Percentiles rank a stretch among this genome's conserved stretches.
These are phyloP conservation scores for Boletus sensibilis DNA, from an alignment of 768 basidiomycete genomes.

Conservation along the genomic window DNA sequence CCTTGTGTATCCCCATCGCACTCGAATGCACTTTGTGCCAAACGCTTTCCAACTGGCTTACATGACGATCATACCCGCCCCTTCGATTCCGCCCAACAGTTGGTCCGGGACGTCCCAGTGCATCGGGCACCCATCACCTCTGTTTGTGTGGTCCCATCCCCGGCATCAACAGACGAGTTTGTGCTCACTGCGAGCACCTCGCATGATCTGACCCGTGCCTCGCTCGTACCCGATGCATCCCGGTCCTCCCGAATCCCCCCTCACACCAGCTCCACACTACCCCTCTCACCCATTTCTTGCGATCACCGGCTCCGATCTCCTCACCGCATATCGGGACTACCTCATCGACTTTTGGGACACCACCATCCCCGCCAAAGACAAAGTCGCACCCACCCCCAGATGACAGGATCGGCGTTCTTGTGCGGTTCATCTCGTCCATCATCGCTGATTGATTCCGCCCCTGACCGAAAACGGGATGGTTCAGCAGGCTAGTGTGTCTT, in stretches of 20 bases:
- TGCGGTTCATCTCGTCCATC: no score
- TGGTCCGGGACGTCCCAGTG: slow-evolving; percentile 45
- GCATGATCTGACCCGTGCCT: slow-evolving; percentile 60
- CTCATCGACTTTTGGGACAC: slow-evolving; percentile 83
- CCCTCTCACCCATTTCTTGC: slow-evolving; percentile 64
- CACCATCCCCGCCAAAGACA: slow-evolving; percentile 57
- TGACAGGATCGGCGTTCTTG: no score
- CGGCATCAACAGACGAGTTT: slow-evolving; percentile 27
- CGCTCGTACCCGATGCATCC: slow-evolving; percentile 4
- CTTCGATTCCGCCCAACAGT: slow-evolving; percentile 67
- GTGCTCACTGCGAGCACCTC: slow-evolving; percentile 63
- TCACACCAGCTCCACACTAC: slow-evolving; percentile 82
- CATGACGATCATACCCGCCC: slow-evolving; percentile 76
- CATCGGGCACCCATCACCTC: slow-evolving; percentile 69
- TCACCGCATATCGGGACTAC: slow-evolving; percentile 87
- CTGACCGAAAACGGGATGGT: no score
- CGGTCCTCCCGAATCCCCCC: slow-evolving; percentile 40
- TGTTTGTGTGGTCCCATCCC: slow-evolving; percentile 49
- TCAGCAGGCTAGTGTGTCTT: no score
- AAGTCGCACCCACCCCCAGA: slow-evolving; percentile 43
- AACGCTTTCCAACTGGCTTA: slow-evolving; percentile 72
- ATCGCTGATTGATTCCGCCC: no score
- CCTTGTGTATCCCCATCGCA: no score
- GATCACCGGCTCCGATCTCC: slow-evolving; percentile 58
- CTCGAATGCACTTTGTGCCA: slow-evolving; percentile 24